phyloP scores from a whole-genome alignment of 163 green algal species.

The Smithsoniella earleae region DNA sequence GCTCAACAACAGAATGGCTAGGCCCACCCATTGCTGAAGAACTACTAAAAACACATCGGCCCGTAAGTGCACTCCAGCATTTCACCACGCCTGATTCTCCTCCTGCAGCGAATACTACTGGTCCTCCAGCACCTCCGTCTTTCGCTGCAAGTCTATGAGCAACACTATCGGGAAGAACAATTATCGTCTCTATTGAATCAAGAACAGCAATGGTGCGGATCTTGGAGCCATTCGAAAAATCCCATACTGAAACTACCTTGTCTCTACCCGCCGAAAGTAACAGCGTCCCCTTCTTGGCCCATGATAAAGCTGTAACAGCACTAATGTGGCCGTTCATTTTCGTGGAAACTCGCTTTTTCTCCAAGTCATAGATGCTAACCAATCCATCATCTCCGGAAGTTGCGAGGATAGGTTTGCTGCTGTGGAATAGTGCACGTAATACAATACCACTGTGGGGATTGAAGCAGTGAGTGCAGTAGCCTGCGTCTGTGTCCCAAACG shows the following conservation, averaged over 20 bases:
- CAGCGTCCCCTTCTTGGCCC: constrained; percentile 63
- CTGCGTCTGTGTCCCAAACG: constrained; percentile 77
- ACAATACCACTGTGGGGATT: constrained; percentile 72
- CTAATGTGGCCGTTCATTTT: constrained; percentile 67
- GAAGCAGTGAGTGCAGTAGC: constrained; percentile 83
- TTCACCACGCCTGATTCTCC: background rate
- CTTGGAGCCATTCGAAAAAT: constrained; percentile 58
- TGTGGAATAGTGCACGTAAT: constrained; percentile 68
- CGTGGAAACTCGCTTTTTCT: background rate
- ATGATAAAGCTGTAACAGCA: constrained; percentile 65
- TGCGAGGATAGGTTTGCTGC: constrained; percentile 62
- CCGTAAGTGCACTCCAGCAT: background rate
- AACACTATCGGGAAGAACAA: background rate
- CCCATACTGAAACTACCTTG: constrained; percentile 79
- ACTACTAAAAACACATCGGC: background rate
- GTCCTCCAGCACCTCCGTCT: background rate
- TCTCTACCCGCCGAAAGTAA: constrained; percentile 74
- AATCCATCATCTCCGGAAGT: constrained; percentile 59
- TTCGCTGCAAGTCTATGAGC: background rate
- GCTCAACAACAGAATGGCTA: background rate
- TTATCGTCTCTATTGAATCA: constrained; percentile 54
- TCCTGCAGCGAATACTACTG: constrained; percentile 15
- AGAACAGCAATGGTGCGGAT: constrained; percentile 62
- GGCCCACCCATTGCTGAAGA: too few relatives aligned
- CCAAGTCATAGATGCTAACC: constrained; percentile 64